phyloP scores from a whole-genome alignment of 2,329 filamentous ascomycete species.

The Escovopsis sp. region DNA sequence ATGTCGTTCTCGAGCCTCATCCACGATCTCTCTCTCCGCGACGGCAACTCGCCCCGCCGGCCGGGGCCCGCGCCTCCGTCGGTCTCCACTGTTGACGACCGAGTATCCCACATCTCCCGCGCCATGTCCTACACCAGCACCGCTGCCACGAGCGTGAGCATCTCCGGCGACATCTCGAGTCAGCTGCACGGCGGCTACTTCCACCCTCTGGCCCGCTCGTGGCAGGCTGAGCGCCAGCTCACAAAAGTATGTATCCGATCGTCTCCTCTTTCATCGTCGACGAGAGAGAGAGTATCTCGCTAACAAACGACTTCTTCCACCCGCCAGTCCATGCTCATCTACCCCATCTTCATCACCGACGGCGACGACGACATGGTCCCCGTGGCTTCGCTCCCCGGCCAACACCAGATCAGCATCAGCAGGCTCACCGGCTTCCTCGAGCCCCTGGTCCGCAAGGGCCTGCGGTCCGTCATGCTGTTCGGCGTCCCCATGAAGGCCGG shows the following conservation, averaged over 20 bases:
- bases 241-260: slow-evolving; percentile 49
- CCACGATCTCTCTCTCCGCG: slow-evolving; percentile 47
- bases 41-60: slow-evolving; percentile 33
- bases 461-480: slow-evolving; percentile 88
- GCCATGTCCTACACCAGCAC: slow-evolving; percentile 54
- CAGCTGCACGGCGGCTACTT: slow-evolving; percentile 74
- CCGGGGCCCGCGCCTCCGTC: slow-evolving; percentile 29
- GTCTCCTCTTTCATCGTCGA: too few species aligned
- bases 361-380: slow-evolving; percentile 80
- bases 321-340: slow-evolving; percentile 87
- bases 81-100: slow-evolving; percentile 43
- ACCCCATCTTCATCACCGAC: slow-evolving; percentile 92
- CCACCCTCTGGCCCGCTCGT: slow-evolving; percentile 63
- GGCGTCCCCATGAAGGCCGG: slow-evolving; percentile 73
- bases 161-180: slow-evolving; percentile 62
- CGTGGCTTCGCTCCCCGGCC: slow-evolving; percentile 82
- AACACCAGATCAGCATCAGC: slow-evolving; percentile 78
- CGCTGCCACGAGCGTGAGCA: slow-evolving; percentile 53
- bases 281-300: neutral
- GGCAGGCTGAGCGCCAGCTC: slow-evolving; percentile 74
- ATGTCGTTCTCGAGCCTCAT: slow-evolving; percentile 59
- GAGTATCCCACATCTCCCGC: slow-evolving; percentile 45
- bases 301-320: slow-evolving; percentile 2
- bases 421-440: slow-evolving; percentile 71
- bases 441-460: slow-evolving; percentile 75